Evolutionary conservation across 2,329 filamentous ascomycete genomes (phyloP), one percentile per base, ranked within the genome.

Genomic region (Claviceps arundinis): DNA sequence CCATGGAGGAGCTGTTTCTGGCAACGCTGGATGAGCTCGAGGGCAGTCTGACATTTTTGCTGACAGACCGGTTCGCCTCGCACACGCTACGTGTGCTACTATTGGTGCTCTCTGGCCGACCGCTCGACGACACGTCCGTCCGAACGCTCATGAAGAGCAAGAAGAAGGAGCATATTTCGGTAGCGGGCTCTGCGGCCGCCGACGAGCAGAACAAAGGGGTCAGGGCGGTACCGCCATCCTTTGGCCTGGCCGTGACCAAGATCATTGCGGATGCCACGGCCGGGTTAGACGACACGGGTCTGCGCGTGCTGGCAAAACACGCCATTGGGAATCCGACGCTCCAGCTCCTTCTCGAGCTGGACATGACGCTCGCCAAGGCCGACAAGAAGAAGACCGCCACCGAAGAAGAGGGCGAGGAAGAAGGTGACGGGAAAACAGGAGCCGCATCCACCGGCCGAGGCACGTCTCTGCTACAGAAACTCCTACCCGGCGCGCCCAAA

Each of bases 251-350:
- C 0, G 71, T 93, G 47, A 82, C 86, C 59, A 91, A 94, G 65
- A 85, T 96, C 57, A 87, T 96, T 58, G 73, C 73, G 44, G 86
- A 89, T 59, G 85, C 87, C 48, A 82, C 88, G 9, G 75, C 82
- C 1, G 80, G 78, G 1, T 76, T 96, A 59, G 89, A 93, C 63
- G 78, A 85, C 2, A 87, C 85, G 3, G 86, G 89, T 60, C 76
- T 97, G 30, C 82, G 89, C 30, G 82, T 93, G 2, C 73, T 98
- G 52, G 88, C 91, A 1, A 89, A 83, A 19, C 91, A 97, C 62
- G 88, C 87, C 4, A 87, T 91, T 1, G 93, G 89, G 47, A 96
- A 95, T 61, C 93, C 93, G 0, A 86, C 89, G 0, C 75, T 98
- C n/a, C 93, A 97, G 65, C 77, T 97, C 1, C 73, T 98, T 34